These are phyloP conservation scores for Paraphoma chrysanthemicola DNA, from an alignment of 2,329 filamentous ascomycete species.

Conservation along the genomic window DNA sequence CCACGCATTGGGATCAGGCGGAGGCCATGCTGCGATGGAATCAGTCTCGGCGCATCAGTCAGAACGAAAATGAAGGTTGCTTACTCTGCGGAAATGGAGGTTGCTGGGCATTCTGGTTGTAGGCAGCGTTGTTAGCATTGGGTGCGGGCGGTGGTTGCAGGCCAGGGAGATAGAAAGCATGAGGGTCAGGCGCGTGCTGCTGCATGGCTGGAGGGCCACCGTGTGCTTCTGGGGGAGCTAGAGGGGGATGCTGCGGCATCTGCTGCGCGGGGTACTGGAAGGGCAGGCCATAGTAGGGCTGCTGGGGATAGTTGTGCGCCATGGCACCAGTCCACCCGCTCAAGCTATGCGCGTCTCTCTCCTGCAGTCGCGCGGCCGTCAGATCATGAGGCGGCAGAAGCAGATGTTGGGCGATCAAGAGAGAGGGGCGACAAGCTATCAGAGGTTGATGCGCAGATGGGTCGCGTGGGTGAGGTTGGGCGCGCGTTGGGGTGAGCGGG, in stretches of 20 bases:
- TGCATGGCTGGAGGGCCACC: constrained; percentile 15
- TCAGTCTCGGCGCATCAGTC: too few relatives aligned
- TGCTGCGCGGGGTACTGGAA: constrained; percentile 27
- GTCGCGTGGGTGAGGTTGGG: constrained; percentile 5
- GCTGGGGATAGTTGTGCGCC: constrained; percentile 37
- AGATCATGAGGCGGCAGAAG: constrained; percentile 16
- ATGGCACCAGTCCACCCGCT: constrained; percentile 18
- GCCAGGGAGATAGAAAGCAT: constrained; percentile 19
- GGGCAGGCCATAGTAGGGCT: constrained; percentile 32
- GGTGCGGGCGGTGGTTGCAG: constrained; percentile 20
- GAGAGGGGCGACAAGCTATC: constrained; percentile 5
- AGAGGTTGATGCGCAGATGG: constrained; percentile 5
- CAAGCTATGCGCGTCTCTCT: constrained; percentile 23
- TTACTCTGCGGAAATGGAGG: constrained; percentile 14
- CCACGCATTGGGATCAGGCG: constrained; percentile 40
- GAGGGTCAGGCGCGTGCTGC: constrained; percentile 13
- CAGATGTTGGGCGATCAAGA: neutral
- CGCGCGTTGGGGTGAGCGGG: neutral
- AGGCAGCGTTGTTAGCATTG: constrained; percentile 31
- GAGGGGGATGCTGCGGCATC: constrained; percentile 9
- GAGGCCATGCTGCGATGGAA: constrained; percentile 24
- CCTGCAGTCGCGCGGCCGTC: constrained; percentile 16
- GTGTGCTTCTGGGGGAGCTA: constrained; percentile 11
- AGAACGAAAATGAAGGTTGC: too few relatives aligned
- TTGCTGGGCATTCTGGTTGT: constrained; percentile 33